phyloP scores from a whole-genome alignment of 2,329 filamentous ascomycete genomes.

The Penicillium sp. region DNA sequence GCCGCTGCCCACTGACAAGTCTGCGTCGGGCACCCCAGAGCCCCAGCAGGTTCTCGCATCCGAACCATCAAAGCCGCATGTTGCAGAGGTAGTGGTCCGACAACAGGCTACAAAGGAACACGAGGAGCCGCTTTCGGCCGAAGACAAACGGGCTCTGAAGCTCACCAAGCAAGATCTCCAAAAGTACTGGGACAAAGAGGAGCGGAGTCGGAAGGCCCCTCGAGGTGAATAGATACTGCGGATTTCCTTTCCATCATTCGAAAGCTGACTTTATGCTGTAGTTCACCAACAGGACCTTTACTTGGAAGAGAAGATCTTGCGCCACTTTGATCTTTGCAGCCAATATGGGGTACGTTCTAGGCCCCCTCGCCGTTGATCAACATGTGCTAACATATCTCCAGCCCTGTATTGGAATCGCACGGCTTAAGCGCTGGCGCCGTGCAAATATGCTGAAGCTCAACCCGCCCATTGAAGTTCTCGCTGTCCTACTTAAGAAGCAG shows the following conservation, averaged over 20 bases:
- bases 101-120: constrained; percentile 50
- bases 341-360: constrained; percentile 79
- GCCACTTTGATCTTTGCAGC: constrained; percentile 87
- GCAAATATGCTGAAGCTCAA: constrained; percentile 78
- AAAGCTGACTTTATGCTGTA: constrained; percentile 15
- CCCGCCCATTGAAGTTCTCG: constrained; percentile 86
- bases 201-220: constrained; percentile 64
- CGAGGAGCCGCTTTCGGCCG: constrained; percentile 32
- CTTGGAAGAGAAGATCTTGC: constrained; percentile 77
- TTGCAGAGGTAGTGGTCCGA: constrained; percentile 38
- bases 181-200: constrained; percentile 73
- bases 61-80: constrained; percentile 30
- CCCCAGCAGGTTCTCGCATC: constrained; percentile 28
- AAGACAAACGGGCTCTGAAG: constrained; percentile 55
- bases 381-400: constrained; percentile 36
- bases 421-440: constrained; percentile 82
- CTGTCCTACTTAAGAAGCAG: constrained; percentile 69
- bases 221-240: constrained; percentile 42
- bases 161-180: constrained; percentile 68
- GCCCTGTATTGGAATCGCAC: constrained; percentile 83
- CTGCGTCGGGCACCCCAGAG: constrained; percentile 22
- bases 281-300: constrained; percentile 75
- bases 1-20: constrained; percentile 30
- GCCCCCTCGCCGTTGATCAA: constrained; percentile 2
- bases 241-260: not conserved